Evolutionary conservation across 169 alveolate genomes (phyloP).

Genomic region (Plasmodium cynomolgi): DNA sequence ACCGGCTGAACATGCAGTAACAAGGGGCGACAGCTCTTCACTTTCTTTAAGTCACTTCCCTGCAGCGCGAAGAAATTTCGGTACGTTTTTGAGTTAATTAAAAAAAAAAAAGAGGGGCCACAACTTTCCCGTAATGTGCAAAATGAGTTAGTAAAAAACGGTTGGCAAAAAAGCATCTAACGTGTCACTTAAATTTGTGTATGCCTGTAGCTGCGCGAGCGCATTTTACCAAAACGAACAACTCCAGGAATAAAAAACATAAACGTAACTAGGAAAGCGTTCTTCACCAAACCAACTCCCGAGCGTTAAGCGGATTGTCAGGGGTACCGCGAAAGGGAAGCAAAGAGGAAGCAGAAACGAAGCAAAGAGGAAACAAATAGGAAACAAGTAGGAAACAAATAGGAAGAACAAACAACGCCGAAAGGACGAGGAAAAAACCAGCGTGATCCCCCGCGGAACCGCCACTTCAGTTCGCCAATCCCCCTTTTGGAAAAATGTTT

Average conservation of each 20-base stretch:
- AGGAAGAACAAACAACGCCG: background rate
- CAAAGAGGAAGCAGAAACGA: background rate
- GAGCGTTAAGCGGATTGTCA: background rate
- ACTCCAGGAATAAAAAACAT: background rate
- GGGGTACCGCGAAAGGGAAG: background rate
- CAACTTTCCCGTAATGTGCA: background rate
- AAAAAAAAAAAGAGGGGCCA: background rate
- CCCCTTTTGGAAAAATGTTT: slow-evolving; percentile 46
- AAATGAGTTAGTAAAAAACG: background rate
- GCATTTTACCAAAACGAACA: background rate
- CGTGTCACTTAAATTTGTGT: background rate
- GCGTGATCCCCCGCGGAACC: background rate
- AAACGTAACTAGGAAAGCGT: background rate
- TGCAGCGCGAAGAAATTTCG: background rate
- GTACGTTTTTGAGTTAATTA: background rate
- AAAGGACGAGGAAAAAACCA: background rate
- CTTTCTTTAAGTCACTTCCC: background rate
- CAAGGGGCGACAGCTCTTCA: background rate
- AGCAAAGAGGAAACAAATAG: no score
- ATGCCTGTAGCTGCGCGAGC: background rate
- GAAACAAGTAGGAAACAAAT: no score
- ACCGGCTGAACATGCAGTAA: background rate
- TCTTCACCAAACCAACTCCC: background rate
- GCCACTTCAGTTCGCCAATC: background rate
- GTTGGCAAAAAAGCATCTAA: background rate